Evolutionary conservation across 805 yeast genomes (phyloP), one percentile per base, ranked within the genome.

Genomic region (Schwanniomyces yamadae): DNA sequence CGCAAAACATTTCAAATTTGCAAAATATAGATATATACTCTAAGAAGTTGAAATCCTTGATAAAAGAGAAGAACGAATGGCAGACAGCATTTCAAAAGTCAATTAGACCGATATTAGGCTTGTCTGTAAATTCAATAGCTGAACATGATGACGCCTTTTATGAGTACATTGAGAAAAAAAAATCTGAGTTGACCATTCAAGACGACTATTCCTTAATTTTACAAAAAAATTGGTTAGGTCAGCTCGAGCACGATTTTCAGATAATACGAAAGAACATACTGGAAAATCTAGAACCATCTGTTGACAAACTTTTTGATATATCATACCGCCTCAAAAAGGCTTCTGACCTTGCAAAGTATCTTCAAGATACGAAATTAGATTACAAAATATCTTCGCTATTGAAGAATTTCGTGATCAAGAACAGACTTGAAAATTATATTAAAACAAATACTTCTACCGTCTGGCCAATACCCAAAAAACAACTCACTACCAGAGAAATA

Each of bases 1-100:
- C 77, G n/a, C 68, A 76, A 31, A 84, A 84, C 48, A 55, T 61
- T 6, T 63, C 73, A 24, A 82, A 83, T 49, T 41, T 49, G 23
- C 61, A 66, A 28, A 77, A 75, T 33, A 55, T 81, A 13, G 62
- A 67, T 21, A 57, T 71, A 23, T 75, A 75, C 46, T 63, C 66
- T 23, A 50, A 59, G 20, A 70, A 77, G 43, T 56, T 80, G 33
- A 48, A 51, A 8, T 59, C 61, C 15, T 56, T 83, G 33, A 57
- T 61, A 26, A 49, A 53, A 19, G 83, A 81, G 38, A 73, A 70
- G 39, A 53, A 47, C 7, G 63, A 62, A 23, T 79, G 86, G 82
- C 59, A 57, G 36, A 47, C 53, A 12, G 50, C 61, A 2, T 59
- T 52, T 28, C 48, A 45, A 6, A 41, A 44, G 14, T 31, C 52